Evolutionary conservation across 2,329 filamentous ascomycete genomes (phyloP).

Genomic region (Ceratocystis variospora): DNA sequence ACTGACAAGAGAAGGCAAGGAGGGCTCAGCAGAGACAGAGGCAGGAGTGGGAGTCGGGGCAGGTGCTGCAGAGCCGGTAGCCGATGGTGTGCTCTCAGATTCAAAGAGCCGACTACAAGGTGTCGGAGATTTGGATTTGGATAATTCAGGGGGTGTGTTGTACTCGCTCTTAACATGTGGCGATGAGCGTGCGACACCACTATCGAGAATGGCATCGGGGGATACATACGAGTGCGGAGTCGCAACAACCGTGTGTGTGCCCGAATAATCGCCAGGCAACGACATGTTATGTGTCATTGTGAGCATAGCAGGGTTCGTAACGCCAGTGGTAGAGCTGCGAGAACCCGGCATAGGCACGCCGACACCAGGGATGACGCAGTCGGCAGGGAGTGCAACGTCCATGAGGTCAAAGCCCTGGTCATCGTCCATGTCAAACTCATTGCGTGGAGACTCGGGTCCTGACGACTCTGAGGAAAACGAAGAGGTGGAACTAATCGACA

Average conservation of each 20-base stretch:
- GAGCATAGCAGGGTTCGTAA: conserved; percentile 23
- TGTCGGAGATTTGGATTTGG: conserved; percentile 46
- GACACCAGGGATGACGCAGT: conserved; percentile 19
- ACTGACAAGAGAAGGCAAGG: conserved; percentile 40
- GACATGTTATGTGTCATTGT: conserved; percentile 22
- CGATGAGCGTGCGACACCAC: conserved; percentile 19
- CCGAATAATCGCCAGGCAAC: conserved; percentile 3
- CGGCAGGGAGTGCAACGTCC: conserved; percentile 27
- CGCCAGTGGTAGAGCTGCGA: neutral
- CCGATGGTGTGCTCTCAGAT: conserved; percentile 27
- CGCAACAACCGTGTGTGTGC: conserved; percentile 21
- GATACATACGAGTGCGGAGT: conserved; percentile 35
- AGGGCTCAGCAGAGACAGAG: conserved; percentile 26
- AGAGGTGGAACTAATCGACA: conserved; percentile 35
- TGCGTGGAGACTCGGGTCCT: conserved; percentile 38
- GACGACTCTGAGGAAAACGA: conserved; percentile 40
- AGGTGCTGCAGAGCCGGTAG: neutral
- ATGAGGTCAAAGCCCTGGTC: conserved; percentile 33
- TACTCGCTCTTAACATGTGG: conserved; percentile 36
- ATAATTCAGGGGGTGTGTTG: conserved; percentile 46
- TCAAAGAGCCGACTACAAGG: conserved; percentile 35
- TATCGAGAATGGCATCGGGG: conserved; percentile 33
- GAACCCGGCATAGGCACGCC: conserved; percentile 11
- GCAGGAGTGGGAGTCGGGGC: conserved; percentile 14
- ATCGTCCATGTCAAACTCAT: conserved; percentile 35